Evolutionary conservation across 495 filamentous ascomycete species (phyloP).

Genomic region (Xylaria intraflava): DNA sequence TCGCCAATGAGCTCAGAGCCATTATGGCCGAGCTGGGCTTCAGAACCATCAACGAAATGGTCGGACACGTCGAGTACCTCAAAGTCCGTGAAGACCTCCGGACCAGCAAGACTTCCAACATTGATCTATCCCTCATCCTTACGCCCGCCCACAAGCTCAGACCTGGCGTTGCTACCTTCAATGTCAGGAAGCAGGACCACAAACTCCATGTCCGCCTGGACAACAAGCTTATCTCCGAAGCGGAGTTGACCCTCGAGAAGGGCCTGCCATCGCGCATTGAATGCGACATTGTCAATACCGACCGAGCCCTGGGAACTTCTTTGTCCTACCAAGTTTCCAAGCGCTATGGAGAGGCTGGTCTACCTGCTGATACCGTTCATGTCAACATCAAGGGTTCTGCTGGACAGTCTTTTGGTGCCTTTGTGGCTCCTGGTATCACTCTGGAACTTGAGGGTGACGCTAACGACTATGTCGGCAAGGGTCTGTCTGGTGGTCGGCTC

Average conservation of each 20-base stretch:
- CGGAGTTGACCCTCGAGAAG: constrained; percentile 93
- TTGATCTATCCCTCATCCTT: constrained; percentile 91
- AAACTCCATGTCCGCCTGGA: constrained; percentile 88
- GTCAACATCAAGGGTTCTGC: constrained; percentile 98
- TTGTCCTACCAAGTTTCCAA: constrained; percentile 96
- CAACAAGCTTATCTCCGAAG: constrained; percentile 97
- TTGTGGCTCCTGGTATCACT: constrained; percentile 90
- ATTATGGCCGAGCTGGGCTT: constrained; percentile 98
- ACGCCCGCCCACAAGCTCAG: constrained; percentile 95
- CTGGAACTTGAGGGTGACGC: constrained; percentile 95
- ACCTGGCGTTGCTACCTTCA: constrained; percentile 96
- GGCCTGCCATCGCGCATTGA: constrained; percentile 92
- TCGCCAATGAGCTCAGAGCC: constrained; percentile 93
- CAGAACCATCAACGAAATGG: constrained; percentile 97
- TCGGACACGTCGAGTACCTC: constrained; percentile 84
- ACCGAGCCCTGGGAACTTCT: constrained; percentile 89
- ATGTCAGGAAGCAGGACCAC: constrained; percentile 98
- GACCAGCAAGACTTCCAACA: constrained; percentile 82
- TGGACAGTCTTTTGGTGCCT: constrained; percentile 96
- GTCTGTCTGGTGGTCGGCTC: constrained; percentile 88
- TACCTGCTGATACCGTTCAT: constrained; percentile 93
- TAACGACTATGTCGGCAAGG: constrained; percentile 99
- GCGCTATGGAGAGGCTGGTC: constrained; percentile 80
- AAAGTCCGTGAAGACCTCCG: constrained; percentile 84
- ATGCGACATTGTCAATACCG: constrained; percentile 97